These are phyloP conservation scores for Diophrys appendiculata DNA, from an alignment of 73 alveolate species.

Conservation along the genomic window DNA sequence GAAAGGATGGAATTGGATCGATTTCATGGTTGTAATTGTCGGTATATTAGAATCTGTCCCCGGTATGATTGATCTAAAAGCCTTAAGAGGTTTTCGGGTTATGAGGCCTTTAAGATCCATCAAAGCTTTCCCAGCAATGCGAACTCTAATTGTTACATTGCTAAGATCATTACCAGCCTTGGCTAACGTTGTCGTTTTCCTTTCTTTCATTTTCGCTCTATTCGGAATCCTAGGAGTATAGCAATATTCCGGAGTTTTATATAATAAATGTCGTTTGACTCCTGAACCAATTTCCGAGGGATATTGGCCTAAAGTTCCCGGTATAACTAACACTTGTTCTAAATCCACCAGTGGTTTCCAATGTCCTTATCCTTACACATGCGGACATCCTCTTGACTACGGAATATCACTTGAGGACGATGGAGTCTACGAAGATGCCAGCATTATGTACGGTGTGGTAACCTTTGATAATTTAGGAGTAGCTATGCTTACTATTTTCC, in stretches of 20 bases:
- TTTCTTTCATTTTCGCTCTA: conserved; percentile 35
- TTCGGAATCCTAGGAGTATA: conserved; percentile 56
- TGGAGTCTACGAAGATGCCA: conserved; percentile 20
- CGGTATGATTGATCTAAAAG: conserved; percentile 35
- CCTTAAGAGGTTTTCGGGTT: conserved; percentile 31
- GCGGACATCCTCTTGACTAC: conserved; percentile 18
- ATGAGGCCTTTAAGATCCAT: conserved; percentile 46
- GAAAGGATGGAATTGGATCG: conserved; percentile 80
- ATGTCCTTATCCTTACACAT: no score
- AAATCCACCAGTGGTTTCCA: no score
- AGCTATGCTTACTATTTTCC: conserved; percentile 73
- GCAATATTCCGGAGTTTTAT: conserved; percentile 13
- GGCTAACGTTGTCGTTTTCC: conserved; percentile 40
- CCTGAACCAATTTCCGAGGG: conserved; percentile 7
- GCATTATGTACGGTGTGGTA: conserved; percentile 60
- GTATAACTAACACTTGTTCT: not conserved
- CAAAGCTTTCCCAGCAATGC: conserved; percentile 57
- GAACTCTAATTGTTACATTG: conserved; percentile 22
- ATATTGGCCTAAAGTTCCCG: conserved; percentile 2
- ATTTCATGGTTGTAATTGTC: conserved; percentile 67
- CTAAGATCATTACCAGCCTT: conserved; percentile 37
- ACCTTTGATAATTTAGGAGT: conserved; percentile 67
- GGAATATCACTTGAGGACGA: conserved; percentile 10
- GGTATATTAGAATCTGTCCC: conserved; percentile 74
- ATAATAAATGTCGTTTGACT: conserved; percentile 31